Conservation (phyloP, 768 basidiomycete species). For the Mycena galericulata region DNA sequence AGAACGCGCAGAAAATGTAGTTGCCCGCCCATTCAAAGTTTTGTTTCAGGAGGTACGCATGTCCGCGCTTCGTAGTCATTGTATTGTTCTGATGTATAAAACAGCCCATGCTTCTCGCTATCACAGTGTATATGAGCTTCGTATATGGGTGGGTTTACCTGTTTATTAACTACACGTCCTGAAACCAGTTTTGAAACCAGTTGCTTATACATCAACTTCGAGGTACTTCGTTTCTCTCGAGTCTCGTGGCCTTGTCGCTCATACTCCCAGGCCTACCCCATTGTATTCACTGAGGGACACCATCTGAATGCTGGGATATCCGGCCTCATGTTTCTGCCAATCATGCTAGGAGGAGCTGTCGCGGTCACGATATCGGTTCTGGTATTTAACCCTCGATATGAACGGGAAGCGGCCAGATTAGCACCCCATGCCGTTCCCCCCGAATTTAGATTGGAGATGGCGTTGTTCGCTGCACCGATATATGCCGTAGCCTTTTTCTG, state of each 20-base stretch:
- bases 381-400: conserved; percentile 63
- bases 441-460: conserved; percentile 65
- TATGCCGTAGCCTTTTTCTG: conserved; percentile 71
- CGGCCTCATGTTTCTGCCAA: conserved; percentile 72
- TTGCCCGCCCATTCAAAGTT: conserved; percentile 72
- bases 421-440: conserved; percentile 69
- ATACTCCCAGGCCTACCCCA: conserved; percentile 59
- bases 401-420: conserved; percentile 53
- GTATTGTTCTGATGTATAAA: background rate
- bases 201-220: conserved; percentile 15
- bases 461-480: conserved; percentile 63
- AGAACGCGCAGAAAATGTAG: conserved; percentile 57
- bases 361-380: conserved; percentile 60
- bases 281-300: conserved; percentile 67
- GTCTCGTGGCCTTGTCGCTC: background rate
- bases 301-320: conserved; percentile 63
- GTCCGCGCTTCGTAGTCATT: conserved; percentile 69
- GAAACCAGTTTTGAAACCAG: background rate
- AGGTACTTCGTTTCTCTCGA: background rate
- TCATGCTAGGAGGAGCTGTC: conserved; percentile 63
- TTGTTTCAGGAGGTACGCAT: conserved; percentile 70
- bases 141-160: conserved; percentile 74
- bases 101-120: background rate
- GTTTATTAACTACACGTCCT: conserved; percentile 54
- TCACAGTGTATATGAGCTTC: conserved; percentile 52